A percentile compares a stretch with the other conserved stretches of the same genome.
phyloP scores from a whole-genome alignment of 1,284 basidiomycete genomes.

The Bondarzewia mesenterica region DNA sequence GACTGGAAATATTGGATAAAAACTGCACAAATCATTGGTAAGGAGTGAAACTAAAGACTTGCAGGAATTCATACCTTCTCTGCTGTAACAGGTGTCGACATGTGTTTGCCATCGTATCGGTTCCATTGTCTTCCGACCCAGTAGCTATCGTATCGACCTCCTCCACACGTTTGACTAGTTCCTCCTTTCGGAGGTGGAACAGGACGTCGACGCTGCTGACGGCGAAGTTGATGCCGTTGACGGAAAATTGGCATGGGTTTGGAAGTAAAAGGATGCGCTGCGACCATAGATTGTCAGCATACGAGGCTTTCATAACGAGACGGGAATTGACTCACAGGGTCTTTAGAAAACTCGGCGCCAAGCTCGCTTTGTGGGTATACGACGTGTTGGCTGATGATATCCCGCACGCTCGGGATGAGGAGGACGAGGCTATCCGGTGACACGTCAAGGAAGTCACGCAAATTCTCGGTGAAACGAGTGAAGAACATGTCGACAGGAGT shows the following conservation, averaged over 20 bases:
- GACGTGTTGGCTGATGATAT: slow-evolving; percentile 72
- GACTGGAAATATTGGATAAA: slow-evolving; percentile 92
- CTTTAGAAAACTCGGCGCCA: slow-evolving; percentile 30
- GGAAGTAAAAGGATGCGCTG: slow-evolving; percentile 77
- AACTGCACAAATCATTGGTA: slow-evolving; percentile 36
- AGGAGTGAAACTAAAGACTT: slow-evolving; percentile 16
- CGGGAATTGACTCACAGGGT: slow-evolving; percentile 33
- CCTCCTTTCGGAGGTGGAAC: slow-evolving; percentile 84
- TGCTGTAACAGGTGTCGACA: slow-evolving; percentile 83
- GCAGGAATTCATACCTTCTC: too few species aligned
- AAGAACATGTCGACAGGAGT: slow-evolving; percentile 68
- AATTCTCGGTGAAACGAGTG: slow-evolving; percentile 50
- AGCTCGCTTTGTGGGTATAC: slow-evolving; percentile 87
- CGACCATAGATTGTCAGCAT: background rate
- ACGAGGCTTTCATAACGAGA: background rate
- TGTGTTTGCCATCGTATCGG: slow-evolving; percentile 72
- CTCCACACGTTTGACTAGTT: slow-evolving; percentile 65
- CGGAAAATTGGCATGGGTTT: slow-evolving; percentile 79
- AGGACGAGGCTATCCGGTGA: slow-evolving; percentile 68
- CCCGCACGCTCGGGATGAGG: slow-evolving; percentile 77
- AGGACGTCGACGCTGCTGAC: slow-evolving; percentile 80
- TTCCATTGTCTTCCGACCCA: slow-evolving; percentile 36
- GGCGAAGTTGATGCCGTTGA: slow-evolving; percentile 81
- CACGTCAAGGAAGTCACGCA: slow-evolving; percentile 51
- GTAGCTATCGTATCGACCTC: slow-evolving; percentile 50